Percentiles rank a stretch among this genome's conserved stretches.
Evolutionary conservation across 306 rosid species (phyloP).

Genomic region (Quercus alba): DNA sequence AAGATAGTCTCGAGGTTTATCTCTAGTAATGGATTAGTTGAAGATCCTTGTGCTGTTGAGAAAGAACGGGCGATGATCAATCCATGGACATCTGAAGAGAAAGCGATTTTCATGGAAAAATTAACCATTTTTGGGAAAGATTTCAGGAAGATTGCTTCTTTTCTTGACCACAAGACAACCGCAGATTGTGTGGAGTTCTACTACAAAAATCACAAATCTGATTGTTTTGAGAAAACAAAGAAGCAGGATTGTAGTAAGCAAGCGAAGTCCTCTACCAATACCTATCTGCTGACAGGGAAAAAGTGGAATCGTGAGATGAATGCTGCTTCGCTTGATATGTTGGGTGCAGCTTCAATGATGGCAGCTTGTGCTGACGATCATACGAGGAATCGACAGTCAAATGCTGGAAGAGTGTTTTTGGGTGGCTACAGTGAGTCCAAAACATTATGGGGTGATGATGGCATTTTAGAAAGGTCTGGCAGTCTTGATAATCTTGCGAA

Average conservation of each 20-base stretch:
- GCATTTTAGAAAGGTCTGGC: conserved; percentile 36
- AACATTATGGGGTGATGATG: conserved; percentile 33
- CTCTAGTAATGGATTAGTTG: conserved; percentile 78
- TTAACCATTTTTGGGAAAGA: conserved; percentile 67
- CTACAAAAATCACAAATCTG: conserved; percentile 91
- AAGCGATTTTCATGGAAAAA: conserved; percentile 62
- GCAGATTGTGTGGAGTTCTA: conserved; percentile 96
- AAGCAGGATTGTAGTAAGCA: conserved; percentile 52
- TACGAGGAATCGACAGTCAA: conserved; percentile 36
- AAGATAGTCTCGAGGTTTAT: conserved; percentile 56
- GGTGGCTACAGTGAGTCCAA: conserved; percentile 45
- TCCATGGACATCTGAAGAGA: conserved; percentile 85
- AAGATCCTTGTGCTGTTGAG: conserved; percentile 87
- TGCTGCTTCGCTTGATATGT: conserved; percentile 77
- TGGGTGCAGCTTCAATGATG: conserved; percentile 81
- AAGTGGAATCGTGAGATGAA: conserved; percentile 71
- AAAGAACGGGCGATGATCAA: conserved; percentile 74
- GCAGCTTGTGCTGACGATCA: conserved; percentile 53
- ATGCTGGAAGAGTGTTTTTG: conserved; percentile 40
- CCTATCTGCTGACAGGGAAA: conserved; percentile 56
- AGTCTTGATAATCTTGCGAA: conserved; percentile 56
- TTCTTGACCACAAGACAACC: conserved; percentile 81
- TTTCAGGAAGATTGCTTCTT: conserved; percentile 76
- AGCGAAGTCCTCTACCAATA: conserved; percentile 45
- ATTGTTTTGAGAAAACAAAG: conserved; percentile 61